Percentiles rank a stretch among this genome's conserved stretches.
phyloP scores from a whole-genome alignment of 495 filamentous ascomycete genomes.

The Penicillium flavigenum region DNA sequence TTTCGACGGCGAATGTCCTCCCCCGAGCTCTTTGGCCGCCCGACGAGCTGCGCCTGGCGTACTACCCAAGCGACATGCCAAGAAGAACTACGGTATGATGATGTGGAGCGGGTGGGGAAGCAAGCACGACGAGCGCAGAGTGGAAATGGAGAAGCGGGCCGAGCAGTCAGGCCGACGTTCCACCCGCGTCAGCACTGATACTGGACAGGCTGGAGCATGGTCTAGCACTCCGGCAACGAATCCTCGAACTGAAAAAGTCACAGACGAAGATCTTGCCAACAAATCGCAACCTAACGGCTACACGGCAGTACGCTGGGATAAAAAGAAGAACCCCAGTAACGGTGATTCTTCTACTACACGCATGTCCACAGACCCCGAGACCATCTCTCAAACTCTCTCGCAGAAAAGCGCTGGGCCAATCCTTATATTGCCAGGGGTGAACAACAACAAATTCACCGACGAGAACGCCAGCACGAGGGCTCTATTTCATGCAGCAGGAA shows the following conservation, averaged over 20 bases:
- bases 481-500: constrained; percentile 37
- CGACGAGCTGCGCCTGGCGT: constrained; percentile 55
- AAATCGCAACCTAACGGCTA: constrained; percentile 8
- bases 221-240: constrained; percentile 27
- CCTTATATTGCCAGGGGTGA: constrained; percentile 34
- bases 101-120: constrained; percentile 85
- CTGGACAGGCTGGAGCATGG: constrained; percentile 35
- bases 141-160: constrained; percentile 50
- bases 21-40: constrained; percentile 78
- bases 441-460: constrained; percentile 29
- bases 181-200: constrained; percentile 35
- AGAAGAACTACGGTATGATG: constrained; percentile 69
- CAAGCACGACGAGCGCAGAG: constrained; percentile 76
- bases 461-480: constrained; percentile 41
- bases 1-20: constrained; percentile 73
- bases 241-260: constrained; percentile 4
- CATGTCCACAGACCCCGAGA: constrained; percentile 12
- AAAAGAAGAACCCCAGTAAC: constrained; percentile 14
- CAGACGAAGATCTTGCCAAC: not conserved
- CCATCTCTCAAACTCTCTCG: constrained; percentile 13
- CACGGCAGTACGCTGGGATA: constrained; percentile 18
- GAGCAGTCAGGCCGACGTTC: constrained; percentile 25
- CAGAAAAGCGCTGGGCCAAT: constrained; percentile 31
- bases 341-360: constrained; percentile 2
- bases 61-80: constrained; percentile 48